These are phyloP conservation scores for Arabidopsis thaliana DNA, from an alignment of 345 rosid species.

Conservation along the genomic window DNA sequence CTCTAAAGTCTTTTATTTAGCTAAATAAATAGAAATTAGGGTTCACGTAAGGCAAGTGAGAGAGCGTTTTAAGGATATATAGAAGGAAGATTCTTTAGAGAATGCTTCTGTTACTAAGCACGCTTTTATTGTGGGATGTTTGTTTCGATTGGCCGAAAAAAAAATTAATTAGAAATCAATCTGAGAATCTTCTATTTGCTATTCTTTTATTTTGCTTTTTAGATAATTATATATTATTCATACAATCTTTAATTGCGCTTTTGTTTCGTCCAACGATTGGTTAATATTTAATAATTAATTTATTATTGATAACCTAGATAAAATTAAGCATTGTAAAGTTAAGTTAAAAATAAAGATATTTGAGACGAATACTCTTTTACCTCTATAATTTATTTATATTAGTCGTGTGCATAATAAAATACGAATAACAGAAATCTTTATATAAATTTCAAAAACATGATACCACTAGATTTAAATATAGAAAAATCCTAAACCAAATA, in stretches of 20 bases:
- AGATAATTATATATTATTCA: not conserved
- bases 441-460: too few species aligned
- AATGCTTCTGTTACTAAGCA: slow-evolving; percentile 42
- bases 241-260: not conserved
- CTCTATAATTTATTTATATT: too few species aligned
- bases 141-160: slow-evolving; percentile 14
- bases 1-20: not conserved
- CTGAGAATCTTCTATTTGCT: slow-evolving; percentile 13
- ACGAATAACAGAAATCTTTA: too few species aligned
- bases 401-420: too few species aligned
- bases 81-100: slow-evolving; percentile 36
- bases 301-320: too few species aligned
- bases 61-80: slow-evolving; percentile 40
- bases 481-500: not conserved
- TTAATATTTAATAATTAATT: too few species aligned
- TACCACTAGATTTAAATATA: not conserved
- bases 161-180: not conserved
- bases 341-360: too few species aligned
- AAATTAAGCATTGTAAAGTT: too few species aligned
- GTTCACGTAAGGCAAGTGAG: slow-evolving; percentile 45
- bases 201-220: not conserved
- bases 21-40: slow-evolving; percentile 34
- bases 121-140: slow-evolving; percentile 47
- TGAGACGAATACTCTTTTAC: too few species aligned
- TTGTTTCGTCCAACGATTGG: too few species aligned